phyloP scores from a whole-genome alignment of 2,329 filamentous ascomycete species.

The Fusarium chuoi region DNA sequence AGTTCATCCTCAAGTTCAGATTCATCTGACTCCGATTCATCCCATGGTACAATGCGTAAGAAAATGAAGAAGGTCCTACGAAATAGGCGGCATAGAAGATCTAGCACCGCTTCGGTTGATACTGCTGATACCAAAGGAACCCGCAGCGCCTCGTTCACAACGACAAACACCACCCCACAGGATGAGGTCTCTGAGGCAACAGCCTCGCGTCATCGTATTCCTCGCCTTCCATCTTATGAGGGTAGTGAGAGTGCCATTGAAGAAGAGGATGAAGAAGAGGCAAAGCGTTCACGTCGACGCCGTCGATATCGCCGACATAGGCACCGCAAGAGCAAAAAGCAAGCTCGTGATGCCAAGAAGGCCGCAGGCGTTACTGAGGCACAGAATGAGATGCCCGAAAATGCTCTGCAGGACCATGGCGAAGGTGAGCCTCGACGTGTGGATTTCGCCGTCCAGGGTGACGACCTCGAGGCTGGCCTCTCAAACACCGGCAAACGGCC shows the following conservation, averaged over 20 bases:
- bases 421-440: constrained; percentile 64
- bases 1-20: constrained; percentile 73
- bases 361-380: constrained; percentile 40
- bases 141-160: constrained; percentile 56
- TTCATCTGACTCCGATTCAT: constrained; percentile 70
- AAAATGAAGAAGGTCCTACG: constrained; percentile 81
- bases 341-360: constrained; percentile 50
- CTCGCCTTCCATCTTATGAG: constrained; percentile 51
- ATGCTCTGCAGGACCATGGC: constrained; percentile 17
- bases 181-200: constrained; percentile 56
- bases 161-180: constrained; percentile 46
- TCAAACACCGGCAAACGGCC: constrained; percentile 50
- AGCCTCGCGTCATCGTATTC: constrained; percentile 49
- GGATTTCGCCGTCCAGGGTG: constrained; percentile 62
- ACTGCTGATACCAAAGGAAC: constrained; percentile 51
- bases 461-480: constrained; percentile 37
- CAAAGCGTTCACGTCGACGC: constrained; percentile 48
- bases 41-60: constrained; percentile 73
- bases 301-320: constrained; percentile 51
- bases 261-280: constrained; percentile 58
- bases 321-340: constrained; percentile 56
- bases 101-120: constrained; percentile 76
- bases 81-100: constrained; percentile 77
- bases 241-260: constrained; percentile 57
- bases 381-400: constrained; percentile 48